Percentiles rank a stretch among this genome's conserved stretches.
Evolutionary conservation across 2,329 filamentous ascomycete species (phyloP).

Genomic region (Byssothecium circinans): DNA sequence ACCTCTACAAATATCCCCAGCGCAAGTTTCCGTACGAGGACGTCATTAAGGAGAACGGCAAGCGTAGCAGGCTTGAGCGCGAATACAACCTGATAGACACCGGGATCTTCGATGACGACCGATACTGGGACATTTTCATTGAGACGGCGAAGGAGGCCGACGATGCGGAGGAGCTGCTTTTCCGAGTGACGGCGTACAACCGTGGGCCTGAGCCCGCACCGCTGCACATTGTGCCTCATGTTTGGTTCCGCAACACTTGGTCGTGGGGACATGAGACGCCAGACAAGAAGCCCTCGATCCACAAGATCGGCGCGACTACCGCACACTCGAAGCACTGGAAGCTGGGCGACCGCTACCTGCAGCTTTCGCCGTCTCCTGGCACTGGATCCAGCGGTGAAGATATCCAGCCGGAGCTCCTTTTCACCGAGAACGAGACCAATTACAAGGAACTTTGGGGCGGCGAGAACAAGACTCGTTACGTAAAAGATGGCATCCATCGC

Average conservation of each 20-base stretch:
- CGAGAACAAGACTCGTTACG: slow-evolving; percentile 75
- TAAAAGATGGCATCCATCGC: slow-evolving; percentile 94
- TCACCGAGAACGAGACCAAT: slow-evolving; percentile 96
- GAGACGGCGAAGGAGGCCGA: slow-evolving; percentile 94
- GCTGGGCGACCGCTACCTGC: slow-evolving; percentile 79
- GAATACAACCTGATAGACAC: slow-evolving; percentile 95
- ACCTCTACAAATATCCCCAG: slow-evolving; percentile 96
- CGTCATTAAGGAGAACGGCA: slow-evolving; percentile 79
- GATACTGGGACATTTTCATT: slow-evolving; percentile 97
- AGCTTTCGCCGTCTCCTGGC: slow-evolving; percentile 87
- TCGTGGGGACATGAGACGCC: slow-evolving; percentile 80
- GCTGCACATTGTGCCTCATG: slow-evolving; percentile 88
- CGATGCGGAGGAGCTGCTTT: slow-evolving; percentile 86
- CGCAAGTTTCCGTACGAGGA: slow-evolving; percentile 89
- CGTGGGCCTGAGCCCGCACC: slow-evolving; percentile 87
- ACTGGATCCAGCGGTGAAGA: slow-evolving; percentile 77
- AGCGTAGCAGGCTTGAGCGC: slow-evolving; percentile 71
- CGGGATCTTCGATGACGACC: slow-evolving; percentile 80
- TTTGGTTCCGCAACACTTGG: slow-evolving; percentile 99
- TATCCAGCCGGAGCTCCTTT: slow-evolving; percentile 80
- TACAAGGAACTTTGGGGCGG: slow-evolving; percentile 73
- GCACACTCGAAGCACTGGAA: slow-evolving; percentile 77
- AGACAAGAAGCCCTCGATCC: slow-evolving; percentile 79
- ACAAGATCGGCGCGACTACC: slow-evolving; percentile 64
- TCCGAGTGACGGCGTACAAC: slow-evolving; percentile 96